These are phyloP conservation scores for Apiospora malaysiana DNA, from an alignment of 2,329 filamentous ascomycete species.

Conservation along the genomic window DNA sequence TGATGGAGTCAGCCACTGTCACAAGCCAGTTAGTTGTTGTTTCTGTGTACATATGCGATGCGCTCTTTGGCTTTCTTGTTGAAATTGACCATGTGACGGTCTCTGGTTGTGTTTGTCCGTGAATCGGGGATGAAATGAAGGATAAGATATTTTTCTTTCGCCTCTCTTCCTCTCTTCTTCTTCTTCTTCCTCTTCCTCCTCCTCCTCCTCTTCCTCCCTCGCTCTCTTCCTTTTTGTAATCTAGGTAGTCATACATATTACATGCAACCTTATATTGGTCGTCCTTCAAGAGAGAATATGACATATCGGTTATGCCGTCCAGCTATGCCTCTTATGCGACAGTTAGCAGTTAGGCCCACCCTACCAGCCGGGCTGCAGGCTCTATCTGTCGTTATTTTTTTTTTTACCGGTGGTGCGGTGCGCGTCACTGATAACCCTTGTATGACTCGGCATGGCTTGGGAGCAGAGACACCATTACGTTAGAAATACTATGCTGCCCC, in stretches of 20 bases:
- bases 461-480: constrained; percentile 14
- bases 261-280: no score
- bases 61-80: not conserved
- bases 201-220: no score
- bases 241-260: no score
- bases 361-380: not conserved
- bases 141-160: no score
- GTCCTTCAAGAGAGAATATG: no score
- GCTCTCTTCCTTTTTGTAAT: no score
- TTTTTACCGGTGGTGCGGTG: constrained; percentile 1
- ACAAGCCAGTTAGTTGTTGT: not conserved
- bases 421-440: constrained; percentile 20
- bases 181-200: no score
- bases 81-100: not conserved
- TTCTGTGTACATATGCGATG: not conserved
- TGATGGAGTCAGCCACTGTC: not conserved
- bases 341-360: not conserved
- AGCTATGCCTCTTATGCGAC: no score
- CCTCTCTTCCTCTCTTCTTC: no score
- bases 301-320: no score
- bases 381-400: not conserved
- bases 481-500: constrained; percentile 6
- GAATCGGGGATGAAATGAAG: no score
- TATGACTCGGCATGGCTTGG: constrained; percentile 18
- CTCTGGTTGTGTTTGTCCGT: not conserved